These are phyloP conservation scores for Plasmodium gallinaceum DNA, from an alignment of 169 alveolate genomes.

Conservation along the genomic window DNA sequence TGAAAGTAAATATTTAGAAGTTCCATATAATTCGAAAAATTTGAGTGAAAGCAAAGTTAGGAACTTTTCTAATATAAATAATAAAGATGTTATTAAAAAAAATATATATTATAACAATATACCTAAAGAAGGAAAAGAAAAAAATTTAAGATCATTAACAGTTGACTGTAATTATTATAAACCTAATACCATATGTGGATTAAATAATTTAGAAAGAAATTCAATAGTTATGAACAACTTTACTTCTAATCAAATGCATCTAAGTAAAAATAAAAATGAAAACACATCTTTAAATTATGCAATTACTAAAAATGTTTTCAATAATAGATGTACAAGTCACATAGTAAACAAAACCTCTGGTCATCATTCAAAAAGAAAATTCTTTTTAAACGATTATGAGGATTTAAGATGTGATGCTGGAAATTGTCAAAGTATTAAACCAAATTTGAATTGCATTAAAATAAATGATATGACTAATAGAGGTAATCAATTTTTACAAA, in stretches of 20 bases:
- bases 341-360: background rate
- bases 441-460: background rate
- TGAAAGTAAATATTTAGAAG: no score
- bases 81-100: no score
- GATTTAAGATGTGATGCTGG: background rate
- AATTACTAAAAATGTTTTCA: background rate
- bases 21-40: no score
- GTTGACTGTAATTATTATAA: background rate
- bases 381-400: background rate
- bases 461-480: background rate
- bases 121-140: background rate
- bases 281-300: background rate
- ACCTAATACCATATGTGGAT: background rate
- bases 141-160: slow-evolving; percentile 3
- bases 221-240: background rate
- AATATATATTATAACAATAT: no score
- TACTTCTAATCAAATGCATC: background rate
- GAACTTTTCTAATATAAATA: no score
- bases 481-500: background rate
- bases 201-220: background rate
- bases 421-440: background rate
- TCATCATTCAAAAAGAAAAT: background rate
- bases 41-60: no score
- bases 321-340: background rate
- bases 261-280: background rate